Evolutionary conservation across 164 flowering plant genomes (phyloP).

Genomic region (Magnolia sinica): DNA sequence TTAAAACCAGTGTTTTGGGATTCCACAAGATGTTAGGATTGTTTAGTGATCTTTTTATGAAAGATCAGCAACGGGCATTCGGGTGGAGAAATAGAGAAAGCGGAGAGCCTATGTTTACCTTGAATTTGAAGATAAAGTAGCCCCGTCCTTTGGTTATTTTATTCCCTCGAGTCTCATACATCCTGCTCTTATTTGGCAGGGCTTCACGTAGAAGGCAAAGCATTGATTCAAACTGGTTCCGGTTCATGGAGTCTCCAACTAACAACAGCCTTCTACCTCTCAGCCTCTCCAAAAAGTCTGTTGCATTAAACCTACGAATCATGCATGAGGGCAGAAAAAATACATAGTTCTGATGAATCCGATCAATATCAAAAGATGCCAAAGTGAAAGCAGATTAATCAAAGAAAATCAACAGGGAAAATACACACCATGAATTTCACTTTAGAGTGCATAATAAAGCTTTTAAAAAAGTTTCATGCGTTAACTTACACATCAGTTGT

Average conservation of each 20-base stretch:
- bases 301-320: constrained; percentile 71
- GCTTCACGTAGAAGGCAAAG: constrained; percentile 82
- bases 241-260: constrained; percentile 96
- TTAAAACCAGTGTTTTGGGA: too few species aligned
- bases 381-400: neutral
- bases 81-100: neutral
- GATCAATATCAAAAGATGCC: neutral
- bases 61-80: neutral
- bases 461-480: neutral
- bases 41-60: neutral
- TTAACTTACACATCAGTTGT: too few species aligned
- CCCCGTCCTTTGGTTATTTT: constrained; percentile 92
- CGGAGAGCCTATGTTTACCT: constrained; percentile 31
- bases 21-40: neutral
- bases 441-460: neutral
- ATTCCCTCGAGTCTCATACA: constrained; percentile 77
- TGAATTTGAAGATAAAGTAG: constrained; percentile 70
- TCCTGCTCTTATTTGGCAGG: constrained; percentile 61
- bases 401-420: neutral
- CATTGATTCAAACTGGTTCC: constrained; percentile 93
- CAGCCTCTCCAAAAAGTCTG: constrained; percentile 79
- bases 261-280: constrained; percentile 85
- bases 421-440: neutral
- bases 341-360: constrained; percentile 1
- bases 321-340: constrained; percentile 21